Evolutionary conservation across 2,329 filamentous ascomycete species (phyloP).

Genomic region (Talaromyces islandicus): DNA sequence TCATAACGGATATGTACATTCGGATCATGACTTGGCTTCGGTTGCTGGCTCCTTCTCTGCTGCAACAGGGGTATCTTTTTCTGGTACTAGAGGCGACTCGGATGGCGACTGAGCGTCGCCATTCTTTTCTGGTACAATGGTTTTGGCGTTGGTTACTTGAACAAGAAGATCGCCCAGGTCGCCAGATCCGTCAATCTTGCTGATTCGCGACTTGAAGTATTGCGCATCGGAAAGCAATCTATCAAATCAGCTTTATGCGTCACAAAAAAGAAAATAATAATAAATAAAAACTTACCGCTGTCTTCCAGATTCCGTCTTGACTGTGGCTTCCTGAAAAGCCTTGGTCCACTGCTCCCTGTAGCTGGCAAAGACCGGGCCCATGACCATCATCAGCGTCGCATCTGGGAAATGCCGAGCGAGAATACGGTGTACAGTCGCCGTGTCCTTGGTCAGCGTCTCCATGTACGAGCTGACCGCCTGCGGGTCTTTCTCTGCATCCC

Average conservation of each 20-base stretch:
- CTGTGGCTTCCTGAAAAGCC: slow-evolving; percentile 59
- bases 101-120: background rate
- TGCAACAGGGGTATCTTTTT: slow-evolving; percentile 2
- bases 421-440: slow-evolving; percentile 74
- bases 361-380: slow-evolving; percentile 74
- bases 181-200: slow-evolving; percentile 72
- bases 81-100: slow-evolving; percentile 1
- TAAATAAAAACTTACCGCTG: slow-evolving; percentile 55
- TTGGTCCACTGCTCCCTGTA: slow-evolving; percentile 75
- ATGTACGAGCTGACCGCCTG: slow-evolving; percentile 63
- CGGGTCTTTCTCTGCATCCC: slow-evolving; percentile 53
- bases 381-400: slow-evolving; percentile 71
- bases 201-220: slow-evolving; percentile 63
- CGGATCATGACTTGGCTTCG: background rate
- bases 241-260: slow-evolving; percentile 6
- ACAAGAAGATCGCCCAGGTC: slow-evolving; percentile 66
- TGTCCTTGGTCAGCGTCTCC: slow-evolving; percentile 83
- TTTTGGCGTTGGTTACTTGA: slow-evolving; percentile 39
- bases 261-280: too few species aligned
- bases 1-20: background rate
- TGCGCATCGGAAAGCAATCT: slow-evolving; percentile 75
- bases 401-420: slow-evolving; percentile 76
- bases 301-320: slow-evolving; percentile 63
- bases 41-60: slow-evolving; percentile 1
- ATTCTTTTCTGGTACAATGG: slow-evolving; percentile 15